A percentile compares a stretch with the other conserved stretches of the same genome.
phyloP scores from a whole-genome alignment of 805 yeast genomes.

The Cyberlindnera veronae region DNA sequence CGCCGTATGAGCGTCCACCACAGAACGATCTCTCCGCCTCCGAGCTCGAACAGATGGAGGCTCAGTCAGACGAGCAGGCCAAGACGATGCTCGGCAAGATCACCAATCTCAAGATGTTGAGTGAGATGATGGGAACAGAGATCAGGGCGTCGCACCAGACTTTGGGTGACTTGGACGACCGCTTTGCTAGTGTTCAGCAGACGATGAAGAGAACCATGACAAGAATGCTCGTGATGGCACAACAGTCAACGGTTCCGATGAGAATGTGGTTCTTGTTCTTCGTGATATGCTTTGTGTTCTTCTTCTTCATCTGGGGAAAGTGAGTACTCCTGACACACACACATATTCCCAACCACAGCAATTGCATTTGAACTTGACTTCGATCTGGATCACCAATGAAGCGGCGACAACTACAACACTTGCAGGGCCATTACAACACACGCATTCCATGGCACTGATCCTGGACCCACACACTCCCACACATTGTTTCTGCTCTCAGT shows the following conservation, averaged over 20 bases:
- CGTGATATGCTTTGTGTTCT: slow-evolving; percentile 45
- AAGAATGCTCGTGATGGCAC: slow-evolving; percentile 61
- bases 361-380: too few species aligned
- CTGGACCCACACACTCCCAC: too few species aligned
- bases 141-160: slow-evolving; percentile 50
- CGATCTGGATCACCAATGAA: too few species aligned
- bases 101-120: slow-evolving; percentile 49
- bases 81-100: slow-evolving; percentile 52
- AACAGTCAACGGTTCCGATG: slow-evolving; percentile 59
- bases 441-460: too few species aligned
- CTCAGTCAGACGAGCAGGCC: slow-evolving; percentile 61
- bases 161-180: slow-evolving; percentile 38
- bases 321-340: too few species aligned
- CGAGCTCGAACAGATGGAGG: slow-evolving; percentile 55
- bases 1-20: slow-evolving; percentile 39
- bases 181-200: slow-evolving; percentile 44
- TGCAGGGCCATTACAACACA: too few species aligned
- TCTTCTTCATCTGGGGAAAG: slow-evolving; percentile 47
- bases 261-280: slow-evolving; percentile 55
- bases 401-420: too few species aligned
- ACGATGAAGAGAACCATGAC: slow-evolving; percentile 50
- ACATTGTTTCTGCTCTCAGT: too few species aligned
- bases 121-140: slow-evolving; percentile 61
- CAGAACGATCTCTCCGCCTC: slow-evolving; percentile 46
- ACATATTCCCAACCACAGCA: too few species aligned